phyloP scores from a whole-genome alignment of 2,329 filamentous ascomycete species.

The Emmonsia crescens region DNA sequence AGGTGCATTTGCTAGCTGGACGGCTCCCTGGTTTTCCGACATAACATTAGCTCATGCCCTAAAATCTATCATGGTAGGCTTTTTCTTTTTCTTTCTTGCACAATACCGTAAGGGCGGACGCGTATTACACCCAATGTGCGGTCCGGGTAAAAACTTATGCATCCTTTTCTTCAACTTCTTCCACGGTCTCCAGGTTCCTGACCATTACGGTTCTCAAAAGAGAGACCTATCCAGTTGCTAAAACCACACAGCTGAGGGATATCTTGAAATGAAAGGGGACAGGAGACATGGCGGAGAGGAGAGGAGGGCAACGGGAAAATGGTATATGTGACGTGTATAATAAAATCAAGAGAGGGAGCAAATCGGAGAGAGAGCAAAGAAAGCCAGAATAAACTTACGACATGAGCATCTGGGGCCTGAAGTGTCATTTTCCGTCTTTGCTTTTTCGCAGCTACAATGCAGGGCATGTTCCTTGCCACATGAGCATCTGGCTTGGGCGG shows the following conservation, averaged over 20 bases:
- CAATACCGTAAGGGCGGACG: background rate
- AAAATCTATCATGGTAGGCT: background rate
- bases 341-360: background rate
- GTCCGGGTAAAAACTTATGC: background rate
- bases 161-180: background rate
- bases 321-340: background rate
- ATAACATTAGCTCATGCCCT: slow-evolving; percentile 2
- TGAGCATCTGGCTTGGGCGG: slow-evolving; percentile 59
- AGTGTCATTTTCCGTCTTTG: slow-evolving; percentile 61
- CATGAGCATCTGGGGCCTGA: slow-evolving; percentile 71
- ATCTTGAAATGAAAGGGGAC: background rate
- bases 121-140: background rate
- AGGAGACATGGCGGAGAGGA: too few relatives aligned
- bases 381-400: slow-evolving; percentile 40
- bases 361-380: background rate
- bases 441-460: slow-evolving; percentile 74
- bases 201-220: background rate
- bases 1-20: slow-evolving; percentile 70
- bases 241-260: background rate
- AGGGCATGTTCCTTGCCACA: slow-evolving; percentile 83
- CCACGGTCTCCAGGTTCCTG: background rate
- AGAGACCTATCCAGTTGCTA: background rate
- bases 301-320: too few relatives aligned
- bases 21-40: slow-evolving; percentile 45
- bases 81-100: background rate